Base-by-base conservation (phyloP, 2,329 filamentous ascomycete species). In the Spiromastix sp. region DNA sequence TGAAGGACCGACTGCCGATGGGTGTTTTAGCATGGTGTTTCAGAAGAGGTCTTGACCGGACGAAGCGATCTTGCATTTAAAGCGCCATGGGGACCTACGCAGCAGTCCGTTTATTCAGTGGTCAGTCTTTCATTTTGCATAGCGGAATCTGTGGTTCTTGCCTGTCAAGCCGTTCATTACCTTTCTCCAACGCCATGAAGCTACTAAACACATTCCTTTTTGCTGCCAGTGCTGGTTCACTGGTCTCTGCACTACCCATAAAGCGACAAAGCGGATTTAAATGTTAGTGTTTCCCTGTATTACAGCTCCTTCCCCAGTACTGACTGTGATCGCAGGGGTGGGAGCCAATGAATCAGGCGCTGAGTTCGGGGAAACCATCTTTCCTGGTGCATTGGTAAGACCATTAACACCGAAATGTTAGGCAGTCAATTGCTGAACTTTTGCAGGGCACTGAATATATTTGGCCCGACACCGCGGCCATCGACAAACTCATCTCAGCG, bases 331-430 rank as follows among this genome's bases (percentile, higher is more conserved):
- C 7, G n/a, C n/a, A 57, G 54, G 51, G 51, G 61, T 70, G 32
- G 68, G 68, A 10, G 54, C 68, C 45, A 71, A 70, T 43, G 66
- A 77, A 49, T 69, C 72, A 13, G 73, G 74, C 26, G 76, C 74
- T 31, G 79, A 83, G 51, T 83, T 82, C 38, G 78, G 77, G 16
- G 57, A 70, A 39, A 57, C 49, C 12, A 66, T 57, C 25, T 64
- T 74, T 25, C 77, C 79, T 0, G 78, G 78, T 12, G 51, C 29
- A 36, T 70, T 71, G 48, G 70, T 31, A 11, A 29, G 27, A 12
- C 16, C 13, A 12, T 25, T 12, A n/a, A n/a, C n/a, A n/a, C n/a
- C n/a, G n/a, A n/a, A n/a, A n/a, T n/a, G n/a, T n/a, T n/a, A n/a
- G n/a, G n/a, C n/a, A n/a, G n/a, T n/a, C n/a, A n/a, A n/a, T n/a